Base-by-base conservation (phyloP, 495 filamentous ascomycete genomes). In the Staphylotrichum tortipilum region DNA sequence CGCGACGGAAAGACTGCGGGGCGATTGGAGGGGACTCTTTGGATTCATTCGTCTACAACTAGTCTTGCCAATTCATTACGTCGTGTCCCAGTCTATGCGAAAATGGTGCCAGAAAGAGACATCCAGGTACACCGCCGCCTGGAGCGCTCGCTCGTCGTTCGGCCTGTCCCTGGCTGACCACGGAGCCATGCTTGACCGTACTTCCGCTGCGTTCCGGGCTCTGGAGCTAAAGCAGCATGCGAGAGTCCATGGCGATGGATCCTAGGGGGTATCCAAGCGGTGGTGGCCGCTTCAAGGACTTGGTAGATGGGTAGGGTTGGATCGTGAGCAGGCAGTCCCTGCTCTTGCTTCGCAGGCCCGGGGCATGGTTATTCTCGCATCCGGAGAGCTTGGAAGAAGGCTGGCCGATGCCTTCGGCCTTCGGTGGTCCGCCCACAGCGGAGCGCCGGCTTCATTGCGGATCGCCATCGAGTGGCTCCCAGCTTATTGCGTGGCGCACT, bases 401-500 rank as follows among this genome's bases (percentile, higher is more conserved):
- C n/a, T n/a, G n/a, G 14, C 24, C 9, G 9, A 2, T 21, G 4
- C 18, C 31, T 23, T 11, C 39, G 14, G 2, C n/a, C 26, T 30
- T 10, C 14, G 31, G 26, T 28, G 33, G 17, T 11, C 30, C 3
- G 31, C 9, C 10, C 23, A 15, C 14, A 7, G 14, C 7, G 11
- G 15, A 14, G 19, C 14, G 22, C 21, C 10, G 15, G 14, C 18
- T 4, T 36, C 15, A 36, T n/a, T 36, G 39, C 47, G 30, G n/a
- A 21, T 36, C 19, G 10, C 30, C 22, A 18, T 10, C n/a, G 28
- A 4, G 22, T 1, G 12, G 38, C 56, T 44, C 58, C 44, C 36
- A 51, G 52, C 58, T 78, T 83, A 97, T 75, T 96, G 89, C 60
- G 88, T 79, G 44, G 88, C 78, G 66, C 91, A 97, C 69, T 97